Conservation (phyloP, 345 rosid genomes). For the Iberis pinnata region DNA sequence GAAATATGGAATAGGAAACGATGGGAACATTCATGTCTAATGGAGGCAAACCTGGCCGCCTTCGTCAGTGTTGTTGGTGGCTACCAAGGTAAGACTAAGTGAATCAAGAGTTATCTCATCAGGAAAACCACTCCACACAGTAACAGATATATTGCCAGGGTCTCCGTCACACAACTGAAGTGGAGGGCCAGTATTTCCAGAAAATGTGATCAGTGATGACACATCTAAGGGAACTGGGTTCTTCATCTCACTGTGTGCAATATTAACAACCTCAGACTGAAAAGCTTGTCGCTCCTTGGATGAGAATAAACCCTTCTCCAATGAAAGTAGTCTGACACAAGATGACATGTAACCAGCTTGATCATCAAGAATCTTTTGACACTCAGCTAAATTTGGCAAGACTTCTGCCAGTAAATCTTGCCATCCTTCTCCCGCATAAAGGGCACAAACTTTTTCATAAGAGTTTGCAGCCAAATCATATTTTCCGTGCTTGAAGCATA, state of each 20-base stretch:
- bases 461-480: conserved; percentile 93
- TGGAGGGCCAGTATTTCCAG: conserved; percentile 84
- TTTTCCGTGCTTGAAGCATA: conserved; percentile 79
- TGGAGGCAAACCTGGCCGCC: conserved; percentile 65
- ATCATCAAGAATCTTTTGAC: conserved; percentile 87
- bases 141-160: conserved; percentile 76
- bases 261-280: conserved; percentile 80
- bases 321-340: conserved; percentile 82
- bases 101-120: conserved; percentile 92
- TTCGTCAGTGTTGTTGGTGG: conserved; percentile 78
- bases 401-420: conserved; percentile 92
- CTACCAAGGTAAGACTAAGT: conserved; percentile 79
- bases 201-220: conserved; percentile 84
- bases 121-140: conserved; percentile 97
- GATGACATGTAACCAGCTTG: conserved; percentile 93
- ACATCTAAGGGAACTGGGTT: conserved; percentile 92
- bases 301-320: conserved; percentile 75
- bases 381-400: conserved; percentile 87
- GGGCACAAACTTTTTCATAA: conserved; percentile 94
- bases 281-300: conserved; percentile 86
- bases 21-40: conserved; percentile 8
- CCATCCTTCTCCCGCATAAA: conserved; percentile 97
- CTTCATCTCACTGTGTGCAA: conserved; percentile 91
- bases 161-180: conserved; percentile 92
- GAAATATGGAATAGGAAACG: neutral